These are phyloP conservation scores for Penstemon eatonii DNA, from an alignment of 257 asterid genomes.

Conservation along the genomic window DNA sequence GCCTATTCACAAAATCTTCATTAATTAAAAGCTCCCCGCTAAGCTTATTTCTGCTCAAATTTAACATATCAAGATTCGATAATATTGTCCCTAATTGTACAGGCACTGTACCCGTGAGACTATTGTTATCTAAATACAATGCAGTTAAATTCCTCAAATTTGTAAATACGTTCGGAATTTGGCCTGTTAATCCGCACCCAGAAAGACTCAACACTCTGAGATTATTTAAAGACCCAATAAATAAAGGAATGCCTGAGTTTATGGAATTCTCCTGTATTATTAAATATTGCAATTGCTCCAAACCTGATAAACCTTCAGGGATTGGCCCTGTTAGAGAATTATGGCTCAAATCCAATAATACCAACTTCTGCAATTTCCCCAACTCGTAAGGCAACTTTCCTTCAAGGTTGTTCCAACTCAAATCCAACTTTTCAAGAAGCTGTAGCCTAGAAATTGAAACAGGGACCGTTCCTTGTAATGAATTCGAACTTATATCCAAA, in stretches of 20 bases:
- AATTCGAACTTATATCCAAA: conserved; percentile 53
- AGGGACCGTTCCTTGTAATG: conserved; percentile 35
- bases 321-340: conserved; percentile 49
- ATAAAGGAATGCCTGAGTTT: conserved; percentile 38
- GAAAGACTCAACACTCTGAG: conserved; percentile 46
- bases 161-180: conserved; percentile 37
- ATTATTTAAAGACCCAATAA: conserved; percentile 30
- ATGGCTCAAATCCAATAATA: conserved; percentile 51
- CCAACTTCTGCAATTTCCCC: conserved; percentile 38
- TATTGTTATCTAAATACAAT: conserved; percentile 48
- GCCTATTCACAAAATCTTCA: conserved; percentile 41
- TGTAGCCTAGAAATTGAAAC: conserved; percentile 34
- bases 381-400: conserved; percentile 47
- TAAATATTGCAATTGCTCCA: conserved; percentile 51
- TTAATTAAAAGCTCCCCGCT: conserved; percentile 46
- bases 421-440: conserved; percentile 52
- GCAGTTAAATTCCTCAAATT: conserved; percentile 38
- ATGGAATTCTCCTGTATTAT: conserved; percentile 56
- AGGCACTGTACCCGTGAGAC: conserved; percentile 51
- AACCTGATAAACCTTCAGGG: conserved; percentile 34
- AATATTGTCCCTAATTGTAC: conserved; percentile 33
- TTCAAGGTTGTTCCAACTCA: conserved; percentile 46
- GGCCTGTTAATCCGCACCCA: conserved; percentile 52
- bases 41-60: conserved; percentile 54
- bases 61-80: conserved; percentile 36